Conservation (phyloP, 2,329 filamentous ascomycete species). For the Aspergillus aculeatus region DNA sequence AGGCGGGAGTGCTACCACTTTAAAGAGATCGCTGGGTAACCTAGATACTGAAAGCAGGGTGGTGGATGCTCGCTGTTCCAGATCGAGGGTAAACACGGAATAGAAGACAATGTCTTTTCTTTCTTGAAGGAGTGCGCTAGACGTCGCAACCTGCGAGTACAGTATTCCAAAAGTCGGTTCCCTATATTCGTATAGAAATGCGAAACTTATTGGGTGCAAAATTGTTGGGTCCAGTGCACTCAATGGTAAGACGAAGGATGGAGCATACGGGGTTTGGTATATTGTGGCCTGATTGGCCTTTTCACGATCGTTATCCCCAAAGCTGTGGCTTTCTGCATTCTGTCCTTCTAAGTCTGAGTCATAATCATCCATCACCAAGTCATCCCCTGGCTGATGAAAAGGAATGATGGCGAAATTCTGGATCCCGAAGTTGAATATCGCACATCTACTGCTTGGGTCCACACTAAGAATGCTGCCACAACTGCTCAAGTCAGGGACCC, state of each 20-base stretch:
- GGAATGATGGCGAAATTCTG: conserved; percentile 90
- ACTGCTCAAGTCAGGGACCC: conserved; percentile 71
- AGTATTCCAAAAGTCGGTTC: conserved; percentile 96
- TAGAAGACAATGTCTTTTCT: conserved; percentile 85
- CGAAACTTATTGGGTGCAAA: conserved; percentile 84
- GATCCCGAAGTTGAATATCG: conserved; percentile 86
- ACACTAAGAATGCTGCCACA: conserved; percentile 80
- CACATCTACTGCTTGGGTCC: conserved; percentile 89
- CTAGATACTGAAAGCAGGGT: conserved; percentile 82
- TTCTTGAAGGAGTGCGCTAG: conserved; percentile 69
- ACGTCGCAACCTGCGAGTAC: conserved; percentile 71
- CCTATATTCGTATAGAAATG: conserved; percentile 93
- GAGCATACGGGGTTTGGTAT: conserved; percentile 69
- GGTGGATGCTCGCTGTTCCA: conserved; percentile 90
- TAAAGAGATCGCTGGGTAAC: conserved; percentile 82
- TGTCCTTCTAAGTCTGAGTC: conserved; percentile 77
- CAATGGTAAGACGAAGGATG: conserved; percentile 90
- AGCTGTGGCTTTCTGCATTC: conserved; percentile 48
- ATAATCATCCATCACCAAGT: conserved; percentile 89
- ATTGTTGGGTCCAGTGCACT: conserved; percentile 84
- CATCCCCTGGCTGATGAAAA: conserved; percentile 81
- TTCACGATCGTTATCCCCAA: conserved; percentile 29
- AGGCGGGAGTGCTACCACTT: conserved; percentile 75
- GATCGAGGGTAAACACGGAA: conserved; percentile 90
- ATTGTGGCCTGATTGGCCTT: conserved; percentile 34